Base-by-base conservation (phyloP, 1,139 yeast genomes). In the Hemisphaericaspora xylanilytica region DNA sequence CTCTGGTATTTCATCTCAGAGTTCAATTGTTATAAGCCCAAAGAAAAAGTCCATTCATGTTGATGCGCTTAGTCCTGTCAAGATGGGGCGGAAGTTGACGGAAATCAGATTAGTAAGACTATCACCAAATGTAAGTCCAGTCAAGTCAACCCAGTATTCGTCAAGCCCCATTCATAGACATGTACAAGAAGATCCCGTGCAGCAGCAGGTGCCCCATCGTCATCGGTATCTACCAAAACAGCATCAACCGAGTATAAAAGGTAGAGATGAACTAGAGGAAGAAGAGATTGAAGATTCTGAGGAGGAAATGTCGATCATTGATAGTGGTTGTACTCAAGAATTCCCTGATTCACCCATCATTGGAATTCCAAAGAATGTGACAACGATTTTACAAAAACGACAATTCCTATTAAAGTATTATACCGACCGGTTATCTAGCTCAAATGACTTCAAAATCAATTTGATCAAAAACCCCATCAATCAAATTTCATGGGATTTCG, bases 401-500 rank as follows among this genome's bases (percentile, higher is more conserved):
- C 64, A 63, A 35, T 60, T 51, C 41, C 51, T 63, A 14, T 48
- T 55, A 12, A 48, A 53, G 25, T 59, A 57, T 41, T 62, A 59
- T 45, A 55, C 48, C 3, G 42, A 52, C 12, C 56, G 56, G 39
- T 56, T 59, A 31, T 26, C 41, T 8, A 42, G 49, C 12, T 48
- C 52, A n/a, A 48, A 52, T 4, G 36, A 36, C 3, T 56, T 55
- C 41, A 50, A 42, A 21, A 55, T 70, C 17, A 53, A 63, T 40
- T 50, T 70, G n/a, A 35, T 39, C 2, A 42, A 24, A 1, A 58
- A 63, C 39, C 68, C 68, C 6, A 58, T 62, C 13, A 56, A 58
- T 17, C 50, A 50, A 32, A 47, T 41, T 28, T 44, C 52, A 17
- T 75, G 80, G 80, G 62, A 65, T 11, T 52, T 67, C 11, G 63